Base-by-base conservation (phyloP, 2,329 filamentous ascomycete species). In the Colletotrichum viniferum region DNA sequence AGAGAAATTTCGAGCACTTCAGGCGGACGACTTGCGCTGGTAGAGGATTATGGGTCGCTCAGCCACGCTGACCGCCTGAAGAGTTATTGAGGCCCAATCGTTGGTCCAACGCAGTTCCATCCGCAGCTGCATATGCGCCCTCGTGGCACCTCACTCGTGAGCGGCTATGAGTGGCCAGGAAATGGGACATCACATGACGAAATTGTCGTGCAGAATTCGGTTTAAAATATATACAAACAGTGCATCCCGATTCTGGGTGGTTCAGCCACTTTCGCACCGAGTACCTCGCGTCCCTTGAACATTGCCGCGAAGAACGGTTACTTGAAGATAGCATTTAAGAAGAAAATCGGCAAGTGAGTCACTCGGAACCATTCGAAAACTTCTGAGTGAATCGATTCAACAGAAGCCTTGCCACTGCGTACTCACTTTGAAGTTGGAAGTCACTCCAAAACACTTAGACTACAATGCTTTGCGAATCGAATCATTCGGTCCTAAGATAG, bases 171-270 rank as follows among this genome's bases (percentile, higher is more conserved):
- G 43, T 48, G 43, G 43, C 2, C 43, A 21, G 43, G 0, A 48
- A 0, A 48, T 12, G 10, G 43, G 16, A 10, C 38, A 43, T 43
- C 38, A 43, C 38, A 10, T n/a, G 8, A 43, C 18, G 1, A 43
- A n/a, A 0, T 2, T 1, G 5, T 43, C 38, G 38, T 10, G 38
- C 38, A 43, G 4, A 43, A 43, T n/a, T 2, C 8, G 8, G 8
- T 13, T 43, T 10, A 1, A n/a, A 18, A 13, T 3, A 0, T 1
- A 43, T n/a, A 0, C 1, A 43, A 43, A 10, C 1, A 43, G 4
- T n/a, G 16, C 7, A 43, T 43, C 4, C 18, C 18, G 38, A n/a
- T n/a, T n/a, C 38, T n/a, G 18, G 1, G 38, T 2, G 4, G 38
- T 43, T 3, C 8, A 4, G 18, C 36, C 14, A 38, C 36, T 4